These are phyloP conservation scores for Tuber melanosporum DNA, from an alignment of 495 filamentous ascomycete species.

Conservation along the genomic window DNA sequence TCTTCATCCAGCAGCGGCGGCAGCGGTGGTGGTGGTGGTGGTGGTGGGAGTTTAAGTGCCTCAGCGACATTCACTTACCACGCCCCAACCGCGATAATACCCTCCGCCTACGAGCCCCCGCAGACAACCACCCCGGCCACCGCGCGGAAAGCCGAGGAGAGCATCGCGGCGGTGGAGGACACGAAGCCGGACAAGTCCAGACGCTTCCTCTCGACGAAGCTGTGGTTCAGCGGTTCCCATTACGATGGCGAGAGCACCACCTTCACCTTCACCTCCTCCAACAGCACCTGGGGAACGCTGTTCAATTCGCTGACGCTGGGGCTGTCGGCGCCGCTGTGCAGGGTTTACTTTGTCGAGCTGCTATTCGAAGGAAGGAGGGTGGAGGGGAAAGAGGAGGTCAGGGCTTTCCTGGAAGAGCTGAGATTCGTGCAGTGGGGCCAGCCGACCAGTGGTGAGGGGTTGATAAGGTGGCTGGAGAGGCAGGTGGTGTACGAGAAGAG, in stretches of 20 bases:
- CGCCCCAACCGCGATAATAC: slow-evolving; percentile 8
- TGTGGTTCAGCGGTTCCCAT: slow-evolving; percentile 15
- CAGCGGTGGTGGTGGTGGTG: background rate
- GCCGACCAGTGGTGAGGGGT: slow-evolving; percentile 16
- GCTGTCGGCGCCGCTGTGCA: slow-evolving; percentile 26
- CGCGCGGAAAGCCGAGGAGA: slow-evolving; percentile 12
- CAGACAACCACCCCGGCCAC: background rate
- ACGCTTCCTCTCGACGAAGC: slow-evolving; percentile 28
- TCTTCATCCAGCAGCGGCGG: background rate
- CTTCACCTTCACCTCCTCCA: slow-evolving; percentile 27
- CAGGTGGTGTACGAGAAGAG: slow-evolving; percentile 12
- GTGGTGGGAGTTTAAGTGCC: background rate
- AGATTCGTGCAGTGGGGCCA: slow-evolving; percentile 13
- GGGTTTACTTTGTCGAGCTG: slow-evolving; percentile 32
- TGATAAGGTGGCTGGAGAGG: slow-evolving; percentile 22
- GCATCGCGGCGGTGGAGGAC: slow-evolving; percentile 6
- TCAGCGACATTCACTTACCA: slow-evolving; percentile 18
- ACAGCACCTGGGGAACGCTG: slow-evolving; percentile 24
- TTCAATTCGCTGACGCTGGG: slow-evolving; percentile 29
- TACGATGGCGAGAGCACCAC: slow-evolving; percentile 20
- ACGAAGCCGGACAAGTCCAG: slow-evolving; percentile 19
- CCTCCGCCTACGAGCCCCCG: slow-evolving; percentile 14
- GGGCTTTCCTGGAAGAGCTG: slow-evolving; percentile 16
- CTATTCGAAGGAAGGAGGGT: slow-evolving; percentile 21
- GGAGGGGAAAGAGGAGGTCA: slow-evolving; percentile 7